Evolutionary conservation across 2,329 filamentous ascomycete species (phyloP), one percentile per base, ranked within the genome.

Genomic region (Thyridium curvatum): DNA sequence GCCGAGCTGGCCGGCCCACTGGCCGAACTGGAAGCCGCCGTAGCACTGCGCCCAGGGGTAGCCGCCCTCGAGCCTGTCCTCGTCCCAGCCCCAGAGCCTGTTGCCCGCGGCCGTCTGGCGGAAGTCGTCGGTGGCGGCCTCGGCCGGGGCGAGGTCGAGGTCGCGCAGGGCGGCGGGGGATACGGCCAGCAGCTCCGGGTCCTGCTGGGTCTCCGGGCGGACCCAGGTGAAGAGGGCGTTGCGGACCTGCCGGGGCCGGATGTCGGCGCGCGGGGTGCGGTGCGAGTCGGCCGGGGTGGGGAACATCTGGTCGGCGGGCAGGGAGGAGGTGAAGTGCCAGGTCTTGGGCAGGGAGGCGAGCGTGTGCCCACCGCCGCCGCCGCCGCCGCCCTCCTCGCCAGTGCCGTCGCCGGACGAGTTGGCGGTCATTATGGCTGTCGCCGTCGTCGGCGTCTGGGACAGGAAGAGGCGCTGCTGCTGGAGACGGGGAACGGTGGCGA

Each of bases 11-110:
- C 93, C 90, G 4, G 93, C 93, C 91, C 91, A 98, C 48, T 85
- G 80, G 6, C 93, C 93, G 56, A 82, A 80, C 55, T 81, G 73
- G 54, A 75, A 79, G 41, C 91, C 91, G 41, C 93, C 93, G 59
- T 98, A 98, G 65, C 93, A 97, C 64, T 98, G 93, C 26, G 93
- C 90, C 93, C 93, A 98, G 0, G 93, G 91, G 58, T 98, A 98
- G 32, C 93, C 80, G 15, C 85, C 84, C 41, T 79, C 66, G 17
- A 66, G 58, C 47, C 69, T 72, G 41, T 79, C 73, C 42, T 84
- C 76, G 46, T 88, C 76, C 77, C 84, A 86, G 36, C 89, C 91
- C 40, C 85, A 77, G 12, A 96, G 74, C 54, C 79, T 82, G 57
- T 93, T 94, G 3, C 93, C 93, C 0, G 86, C 79, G 7, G 94